Base-by-base conservation (phyloP, 495 filamentous ascomycete genomes). In the Neurospora sp. region DNA sequence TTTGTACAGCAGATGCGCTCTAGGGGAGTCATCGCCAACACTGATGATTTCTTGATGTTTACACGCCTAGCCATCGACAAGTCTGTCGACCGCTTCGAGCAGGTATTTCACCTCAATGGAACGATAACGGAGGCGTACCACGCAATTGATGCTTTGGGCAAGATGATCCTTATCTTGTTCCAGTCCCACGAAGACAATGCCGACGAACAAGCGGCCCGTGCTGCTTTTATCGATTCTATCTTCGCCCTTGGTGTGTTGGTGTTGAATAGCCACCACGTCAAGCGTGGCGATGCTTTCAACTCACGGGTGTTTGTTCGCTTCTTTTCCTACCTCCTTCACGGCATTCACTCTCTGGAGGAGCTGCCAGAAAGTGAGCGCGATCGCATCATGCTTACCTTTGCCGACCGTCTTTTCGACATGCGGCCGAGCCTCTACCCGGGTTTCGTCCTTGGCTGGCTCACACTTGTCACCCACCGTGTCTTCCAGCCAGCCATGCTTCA, bases 261-360 rank as follows among this genome's bases (percentile, higher is more conserved):
- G 14, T 85, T 97, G 69, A 96, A 92, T 79, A 88, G 93, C 73
- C 93, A 98, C 75, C 91, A 97, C 74, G 85, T 92, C 47, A 94
- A 89, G 80, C 88, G 91, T 65, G 92, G 90, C 6, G 94, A 97
- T 47, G 85, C 83, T 31, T 96, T 96, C 85, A 94, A 91, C 77
- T 91, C 94, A 76, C 91, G 91, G 68, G 92, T 96, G 71, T 98
- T 97, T 85, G 94, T 93, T 88, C 89, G 96, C 35, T 86, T 98
- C 70, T 94, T 97, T 79, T 94, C 94, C 1, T 91, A 89, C 76
- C 86, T 98, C 42, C 84, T 98, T 4, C 93, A 90, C 78, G 89
- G 94, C 73, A 74, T 84, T 47, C 76, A 78, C 38, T 70, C 73
- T 5, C 71, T 81, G 3, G 80, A 80, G n/a, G 77, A 81, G 3